phyloP scores from a whole-genome alignment of 208 protist genomes.

The Lotmaria passim region DNA sequence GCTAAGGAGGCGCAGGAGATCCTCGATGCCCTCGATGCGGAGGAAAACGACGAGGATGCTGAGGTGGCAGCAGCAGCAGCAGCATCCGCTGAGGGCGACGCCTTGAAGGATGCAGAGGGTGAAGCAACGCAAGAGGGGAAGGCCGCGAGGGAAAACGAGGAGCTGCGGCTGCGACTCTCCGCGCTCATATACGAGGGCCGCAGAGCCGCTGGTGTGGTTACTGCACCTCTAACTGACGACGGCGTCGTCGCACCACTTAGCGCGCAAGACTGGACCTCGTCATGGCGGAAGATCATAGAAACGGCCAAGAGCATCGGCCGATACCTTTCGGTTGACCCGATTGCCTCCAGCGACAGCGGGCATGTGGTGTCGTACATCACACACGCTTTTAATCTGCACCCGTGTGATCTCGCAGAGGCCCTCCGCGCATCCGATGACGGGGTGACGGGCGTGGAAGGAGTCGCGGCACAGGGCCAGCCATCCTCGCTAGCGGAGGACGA shows the following conservation, averaged over 20 bases:
- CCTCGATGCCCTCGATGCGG: constrained; percentile 35
- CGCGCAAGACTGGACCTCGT: constrained; percentile 25
- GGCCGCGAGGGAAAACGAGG: neutral
- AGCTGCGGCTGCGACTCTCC: constrained; percentile 27
- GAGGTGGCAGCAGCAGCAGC: neutral
- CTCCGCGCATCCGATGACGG: neutral
- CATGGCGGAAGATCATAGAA: constrained; percentile 34
- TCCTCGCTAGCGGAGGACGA: constrained; percentile 48
- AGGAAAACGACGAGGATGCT: constrained; percentile 26
- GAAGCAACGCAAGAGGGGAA: neutral
- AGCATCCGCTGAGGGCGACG: neutral
- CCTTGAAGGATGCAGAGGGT: constrained; percentile 4
- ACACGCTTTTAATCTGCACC: constrained; percentile 49
- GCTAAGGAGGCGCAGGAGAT: constrained; percentile 49
- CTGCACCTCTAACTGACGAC: too few relatives aligned
- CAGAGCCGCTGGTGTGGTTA: constrained; percentile 1
- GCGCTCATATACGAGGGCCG: constrained; percentile 35
- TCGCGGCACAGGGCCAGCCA: neutral
- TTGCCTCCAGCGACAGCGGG: constrained; percentile 21
- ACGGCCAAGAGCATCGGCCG: constrained; percentile 10
- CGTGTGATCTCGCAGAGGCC: constrained; percentile 35
- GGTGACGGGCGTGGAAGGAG: neutral
- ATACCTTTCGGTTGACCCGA: constrained; percentile 34
- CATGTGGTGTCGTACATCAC: constrained; percentile 55
- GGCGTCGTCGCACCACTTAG: constrained; percentile 3